A percentile compares a stretch with the other conserved stretches of the same genome.
Conservation (phyloP, 129 eudicot species). For the Pseudognaphalium luteoalbum region DNA sequence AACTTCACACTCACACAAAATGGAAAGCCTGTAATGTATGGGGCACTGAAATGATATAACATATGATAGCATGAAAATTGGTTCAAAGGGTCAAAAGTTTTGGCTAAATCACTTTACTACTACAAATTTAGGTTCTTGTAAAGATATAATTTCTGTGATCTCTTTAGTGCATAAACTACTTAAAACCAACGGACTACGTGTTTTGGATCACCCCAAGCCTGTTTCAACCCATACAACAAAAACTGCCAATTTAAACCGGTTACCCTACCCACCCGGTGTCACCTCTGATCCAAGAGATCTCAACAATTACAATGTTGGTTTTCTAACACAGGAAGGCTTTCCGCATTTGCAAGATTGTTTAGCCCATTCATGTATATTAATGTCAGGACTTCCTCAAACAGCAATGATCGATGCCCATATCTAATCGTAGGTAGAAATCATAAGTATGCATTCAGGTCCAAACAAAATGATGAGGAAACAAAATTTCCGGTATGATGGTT, state of each 20-base stretch:
- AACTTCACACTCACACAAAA: too few relatives aligned
- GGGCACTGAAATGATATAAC: too few relatives aligned
- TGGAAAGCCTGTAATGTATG: too few relatives aligned
- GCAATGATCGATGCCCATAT: neutral
- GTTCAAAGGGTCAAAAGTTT: too few relatives aligned
- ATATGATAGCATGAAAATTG: too few relatives aligned
- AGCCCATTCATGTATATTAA: neutral
- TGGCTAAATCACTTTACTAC: neutral
- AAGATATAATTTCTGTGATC: neutral
- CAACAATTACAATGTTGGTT: neutral
- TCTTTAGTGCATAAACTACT: too few relatives aligned
- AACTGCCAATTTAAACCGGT: neutral
- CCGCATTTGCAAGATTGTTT: neutral
- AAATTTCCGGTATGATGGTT: constrained; percentile 7
- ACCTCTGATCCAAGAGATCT: neutral
- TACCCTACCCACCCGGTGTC: neutral
- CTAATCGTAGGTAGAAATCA: neutral
- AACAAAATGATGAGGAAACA: constrained; percentile 19
- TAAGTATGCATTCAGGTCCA: neutral
- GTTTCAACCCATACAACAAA: neutral
- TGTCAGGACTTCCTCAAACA: too few relatives aligned
- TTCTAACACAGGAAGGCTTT: neutral
- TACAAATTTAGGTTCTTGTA: neutral
- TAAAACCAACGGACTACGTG: neutral
- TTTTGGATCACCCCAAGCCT: neutral